phyloP scores from a whole-genome alignment of 108 stramenopile genomes.

The Nitzschia sp. region DNA sequence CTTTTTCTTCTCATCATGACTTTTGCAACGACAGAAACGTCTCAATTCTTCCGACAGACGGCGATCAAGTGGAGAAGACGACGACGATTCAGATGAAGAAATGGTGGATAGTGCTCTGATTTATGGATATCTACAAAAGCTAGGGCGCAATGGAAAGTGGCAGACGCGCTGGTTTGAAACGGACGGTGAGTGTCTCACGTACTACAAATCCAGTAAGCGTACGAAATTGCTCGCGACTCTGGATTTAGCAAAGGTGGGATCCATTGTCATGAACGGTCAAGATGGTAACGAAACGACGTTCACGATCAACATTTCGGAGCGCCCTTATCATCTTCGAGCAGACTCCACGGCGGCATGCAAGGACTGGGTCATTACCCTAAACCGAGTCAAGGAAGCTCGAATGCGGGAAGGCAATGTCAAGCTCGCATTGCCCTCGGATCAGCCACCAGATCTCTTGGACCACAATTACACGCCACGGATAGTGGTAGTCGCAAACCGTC shows the following conservation, averaged over 20 bases:
- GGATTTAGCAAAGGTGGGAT: constrained; percentile 85
- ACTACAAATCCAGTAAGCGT: constrained; percentile 94
- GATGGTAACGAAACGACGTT: constrained; percentile 72
- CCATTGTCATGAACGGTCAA: constrained; percentile 62
- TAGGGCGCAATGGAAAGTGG: constrained; percentile 96
- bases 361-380: constrained; percentile 88
- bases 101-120: constrained; percentile 51
- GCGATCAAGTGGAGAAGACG: constrained; percentile 4
- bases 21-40: constrained; percentile 9
- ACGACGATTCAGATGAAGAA: constrained; percentile 38
- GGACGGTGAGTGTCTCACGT: constrained; percentile 93
- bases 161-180: constrained; percentile 98
- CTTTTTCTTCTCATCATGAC: constrained; percentile 9
- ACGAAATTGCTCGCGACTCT: constrained; percentile 86
- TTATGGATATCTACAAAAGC: constrained; percentile 92
- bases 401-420: constrained; percentile 79
- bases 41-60: constrained; percentile 6
- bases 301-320: constrained; percentile 74
- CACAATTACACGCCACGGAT: constrained; percentile 48
- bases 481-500: constrained; percentile 54
- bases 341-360: constrained; percentile 70
- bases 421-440: constrained; percentile 41
- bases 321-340: constrained; percentile 78
- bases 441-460: constrained; percentile 44
- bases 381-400: constrained; percentile 82